Evolutionary conservation across 257 asterid species (phyloP).

Genomic region (Rauvolfia tetraphylla): DNA sequence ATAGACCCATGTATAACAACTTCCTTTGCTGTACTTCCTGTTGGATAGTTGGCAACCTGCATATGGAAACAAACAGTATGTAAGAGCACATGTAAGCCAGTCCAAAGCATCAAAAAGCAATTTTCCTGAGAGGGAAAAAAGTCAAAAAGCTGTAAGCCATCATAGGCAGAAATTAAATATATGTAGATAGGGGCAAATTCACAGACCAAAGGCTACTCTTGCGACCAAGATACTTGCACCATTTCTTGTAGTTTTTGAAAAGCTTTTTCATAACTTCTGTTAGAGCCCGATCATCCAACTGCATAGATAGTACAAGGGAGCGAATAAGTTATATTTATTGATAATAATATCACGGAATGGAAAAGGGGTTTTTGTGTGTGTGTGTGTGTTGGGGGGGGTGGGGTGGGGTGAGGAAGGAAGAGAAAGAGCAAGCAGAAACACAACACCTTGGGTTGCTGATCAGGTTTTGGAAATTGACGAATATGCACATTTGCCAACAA

Average conservation of each 20-base stretch:
- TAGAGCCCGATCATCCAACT: conserved; percentile 96
- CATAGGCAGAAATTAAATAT: background rate
- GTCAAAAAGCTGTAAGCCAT: background rate
- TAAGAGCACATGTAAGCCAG: background rate
- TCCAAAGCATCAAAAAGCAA: conserved; percentile 10
- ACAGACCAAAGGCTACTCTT: conserved; percentile 96
- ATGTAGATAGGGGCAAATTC: conserved; percentile 7
- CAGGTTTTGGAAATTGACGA: conserved; percentile 84
- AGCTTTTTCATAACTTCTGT: conserved; percentile 94
- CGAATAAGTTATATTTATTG: background rate
- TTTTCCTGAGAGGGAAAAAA: background rate
- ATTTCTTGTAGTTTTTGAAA: conserved; percentile 91
- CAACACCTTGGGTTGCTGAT: conserved; percentile 87
- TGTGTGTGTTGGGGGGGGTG: too few species aligned
- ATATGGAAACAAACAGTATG: conserved; percentile 24
- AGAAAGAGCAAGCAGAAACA: conserved; percentile 5
- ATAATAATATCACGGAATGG: background rate
- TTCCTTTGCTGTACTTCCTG: conserved; percentile 98
- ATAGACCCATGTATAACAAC: conserved; percentile 86
- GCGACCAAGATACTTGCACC: conserved; percentile 98
- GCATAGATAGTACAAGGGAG: conserved; percentile 7
- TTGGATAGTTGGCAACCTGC: conserved; percentile 96
- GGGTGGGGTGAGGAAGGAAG: too few species aligned
- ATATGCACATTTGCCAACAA: conserved; percentile 95
- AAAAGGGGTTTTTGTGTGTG: too few species aligned